Evolutionary conservation across 805 yeast genomes (phyloP), one percentile per base, ranked within the genome.

Genomic region (Grigorovia humatica): DNA sequence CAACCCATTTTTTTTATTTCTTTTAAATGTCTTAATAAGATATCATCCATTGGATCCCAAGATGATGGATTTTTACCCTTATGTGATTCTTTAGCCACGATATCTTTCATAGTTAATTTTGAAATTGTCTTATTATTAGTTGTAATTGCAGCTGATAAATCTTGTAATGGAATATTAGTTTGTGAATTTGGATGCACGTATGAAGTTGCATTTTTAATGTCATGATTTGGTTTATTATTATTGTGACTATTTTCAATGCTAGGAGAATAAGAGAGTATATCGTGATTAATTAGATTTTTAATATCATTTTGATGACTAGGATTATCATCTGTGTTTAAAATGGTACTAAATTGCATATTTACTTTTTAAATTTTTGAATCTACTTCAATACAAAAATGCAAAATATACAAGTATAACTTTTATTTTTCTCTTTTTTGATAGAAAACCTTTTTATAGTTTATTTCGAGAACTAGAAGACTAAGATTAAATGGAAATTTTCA

Each of bases 1-100:
- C 96, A 88, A 1, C 96, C 96, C 58, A 87, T 74, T 64, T 85
- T 85, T 64, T 82, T 86, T 55, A 81, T 81, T 65, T 88, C 96
- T 67, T 88, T 88, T 61, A 88, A 74, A 59, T 83, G 86, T 49
- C 93, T 75, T 49, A 86, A 69, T 29, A 85, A 63, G 50, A 80
- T 69, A 61, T 86, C 95, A 61, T 86, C 95, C 57, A 81, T 79
- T 1, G 88, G 83, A 48, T 86, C 83, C 95, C 95, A 86, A 0
- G 91, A 77, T 2, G 80, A 73, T 23, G 83, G 82, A 43, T 64
- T 66, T 53, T 62, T 66, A 27, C 29, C 43, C 13, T 45, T 45
- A 4, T 30, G 46, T 27, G n/a, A 19, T 38, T 38, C 23, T 9
- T 44, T 44, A 11, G n/a, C 47, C 9, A 38, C 17, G 3, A 45